Evolutionary conservation across 192 early-diverging fungal species (phyloP), one percentile per base, ranked within the genome.

Genomic region (Gamsiella multidivaricata): DNA sequence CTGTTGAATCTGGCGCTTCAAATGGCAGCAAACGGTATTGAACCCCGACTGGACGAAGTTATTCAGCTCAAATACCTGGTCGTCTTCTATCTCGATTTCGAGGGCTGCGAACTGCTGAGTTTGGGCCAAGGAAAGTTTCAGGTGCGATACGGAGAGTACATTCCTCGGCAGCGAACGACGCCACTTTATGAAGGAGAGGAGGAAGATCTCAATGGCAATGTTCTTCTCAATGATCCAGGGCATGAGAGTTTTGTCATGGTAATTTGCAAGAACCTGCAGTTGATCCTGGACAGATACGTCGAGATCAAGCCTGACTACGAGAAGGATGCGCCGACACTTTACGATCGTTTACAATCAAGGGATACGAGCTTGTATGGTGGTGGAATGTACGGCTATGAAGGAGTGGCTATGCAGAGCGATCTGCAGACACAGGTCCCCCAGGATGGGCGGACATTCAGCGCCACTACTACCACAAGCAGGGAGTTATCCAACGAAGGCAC

Each of bases 21-120:
- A 64, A 89, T 89, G 88, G 65, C 86, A 1, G 85, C 81, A 10
- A 83, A 84, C 53, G 83, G 84, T 17, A 67, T 82, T 17, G 76
- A 76, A 49, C 83, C 86, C 1, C 70, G 54, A 5, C n/a, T 80
- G 22, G 71, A 80, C 7, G 81, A 86, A 23, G 70, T 87, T 12
- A 82, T 80, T 47, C 73, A 70, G 22, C 52, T 87, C 28, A 89
- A 89, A 54, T 80, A 76, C 39, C 52, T 84, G 17, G 65, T 87
- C 7, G 80, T 86, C n/a, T 62, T 68, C 23, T 67, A 81, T 34
- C 79, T 89, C 45, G 86, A 85, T 18, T 89, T 89, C 56, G 68
- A 74, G 39, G 76, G 84, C n/a, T 81, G 80, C 50, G 74, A 82
- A 25, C 54, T 76, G 3, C 29, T 65, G 33, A 71, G 81, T 46